Base-by-base conservation (phyloP, 1,284 basidiomycete species). In the Cryptococcus hybrid region DNA sequence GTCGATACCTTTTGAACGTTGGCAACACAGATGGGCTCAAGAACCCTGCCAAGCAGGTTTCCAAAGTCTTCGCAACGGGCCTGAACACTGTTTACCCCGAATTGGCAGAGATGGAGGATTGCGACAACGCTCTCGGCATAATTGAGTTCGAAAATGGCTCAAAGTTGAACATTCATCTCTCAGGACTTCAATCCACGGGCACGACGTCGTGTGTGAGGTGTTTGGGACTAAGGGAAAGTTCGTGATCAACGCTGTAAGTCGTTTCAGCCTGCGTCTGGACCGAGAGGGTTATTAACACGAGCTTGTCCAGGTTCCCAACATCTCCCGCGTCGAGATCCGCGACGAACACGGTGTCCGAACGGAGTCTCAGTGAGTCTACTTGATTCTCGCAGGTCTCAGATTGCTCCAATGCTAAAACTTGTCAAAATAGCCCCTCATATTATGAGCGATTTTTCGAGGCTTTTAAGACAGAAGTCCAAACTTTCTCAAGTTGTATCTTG, bases 381-480 rank as follows among this genome's bases (percentile, higher is more conserved):
- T 30, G 30, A 30, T 30, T 30, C 4, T 30, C 30, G 30, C 30
- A 30, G 4, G 30, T 0, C 30, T 30, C 30, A 30, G 30, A 30
- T 30, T 30, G 30, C 3, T 30, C 30, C 3, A 30, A 4, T 30
- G 30, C 68, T 52, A 70, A 70, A 34, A 3, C 30, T 30, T 30
- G 30, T 30, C 34, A 34, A 7, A 8, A 36, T 11, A 55, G 54
- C 38, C 56, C 47, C 13, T 52, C 53, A 3, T 54, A 52, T 69
- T 69, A 52, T 37, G 57, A 58, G 13, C 42, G 57, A 18, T 58
- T 58, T 64, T 37, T 51, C 34, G 64, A 69, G 47, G 68, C 71
- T 7, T 73, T 73, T 44, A 65, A 67, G 24, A 59, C 47, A 47
- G 71, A 73, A 55, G 55, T 65, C 36, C 58, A 60, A 15, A 54